phyloP scores from a whole-genome alignment of 2,329 filamentous ascomycete genomes.

The Arthroderma sp. region DNA sequence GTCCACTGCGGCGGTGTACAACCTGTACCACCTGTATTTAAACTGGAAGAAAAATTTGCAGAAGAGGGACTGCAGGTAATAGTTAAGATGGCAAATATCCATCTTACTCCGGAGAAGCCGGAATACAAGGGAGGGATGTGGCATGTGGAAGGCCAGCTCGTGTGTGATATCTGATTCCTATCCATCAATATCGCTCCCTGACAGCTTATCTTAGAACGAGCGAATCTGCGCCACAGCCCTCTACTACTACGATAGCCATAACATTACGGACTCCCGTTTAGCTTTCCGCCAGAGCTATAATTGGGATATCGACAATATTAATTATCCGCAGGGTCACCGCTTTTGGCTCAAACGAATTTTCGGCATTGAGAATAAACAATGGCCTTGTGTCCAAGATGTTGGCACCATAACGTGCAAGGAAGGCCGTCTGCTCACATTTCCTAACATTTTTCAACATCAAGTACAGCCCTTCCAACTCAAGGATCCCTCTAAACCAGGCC shows the following conservation, averaged over 20 bases:
- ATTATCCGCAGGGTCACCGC: constrained; percentile 15
- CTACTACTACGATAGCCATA: constrained; percentile 50
- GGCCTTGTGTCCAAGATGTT: constrained; percentile 7
- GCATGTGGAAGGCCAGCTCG: constrained; percentile 37
- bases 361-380: constrained; percentile 1
- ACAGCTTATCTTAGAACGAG: constrained; percentile 37
- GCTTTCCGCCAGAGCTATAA: constrained; percentile 37
- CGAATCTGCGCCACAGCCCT: constrained; percentile 50
- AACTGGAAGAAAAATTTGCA: constrained; percentile 14
- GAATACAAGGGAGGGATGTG: constrained; percentile 33
- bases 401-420: constrained; percentile 10
- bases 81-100: constrained; percentile 48
- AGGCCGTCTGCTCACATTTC: constrained; percentile 12
- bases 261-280: constrained; percentile 42
- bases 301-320: constrained; percentile 16
- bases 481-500: constrained; percentile 10
- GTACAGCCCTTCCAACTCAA: constrained; percentile 9
- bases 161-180: constrained; percentile 8
- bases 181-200: neutral
- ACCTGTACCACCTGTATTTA: neutral
- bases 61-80: constrained; percentile 44
- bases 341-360: constrained; percentile 7
- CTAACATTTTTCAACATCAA: constrained; percentile 11
- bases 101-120: constrained; percentile 45
- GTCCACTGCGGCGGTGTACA: constrained; percentile 6